Conservation (phyloP, 352 stramenopile genomes). For the Phytophthora agathidicida region DNA sequence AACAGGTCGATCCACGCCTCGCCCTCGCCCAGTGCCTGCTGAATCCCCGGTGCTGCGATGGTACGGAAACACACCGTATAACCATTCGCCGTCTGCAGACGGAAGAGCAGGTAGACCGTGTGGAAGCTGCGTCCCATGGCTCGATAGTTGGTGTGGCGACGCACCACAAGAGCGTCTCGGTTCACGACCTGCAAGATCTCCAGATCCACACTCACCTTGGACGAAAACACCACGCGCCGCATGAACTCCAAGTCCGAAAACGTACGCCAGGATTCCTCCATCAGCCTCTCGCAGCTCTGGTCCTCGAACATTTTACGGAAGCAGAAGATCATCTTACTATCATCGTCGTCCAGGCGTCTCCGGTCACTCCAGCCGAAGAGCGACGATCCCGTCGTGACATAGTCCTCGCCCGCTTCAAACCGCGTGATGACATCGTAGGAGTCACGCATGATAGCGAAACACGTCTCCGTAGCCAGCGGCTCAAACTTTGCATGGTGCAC, state of each 20-base stretch:
- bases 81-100: slow-evolving; percentile 50
- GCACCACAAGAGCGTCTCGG: slow-evolving; percentile 58
- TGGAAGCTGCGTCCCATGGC: slow-evolving; percentile 60
- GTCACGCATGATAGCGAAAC: slow-evolving; percentile 60
- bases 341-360: slow-evolving; percentile 45
- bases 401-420: slow-evolving; percentile 54
- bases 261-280: slow-evolving; percentile 54
- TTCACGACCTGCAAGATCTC: slow-evolving; percentile 56
- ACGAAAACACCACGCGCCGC: slow-evolving; percentile 54
- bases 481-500: slow-evolving; percentile 43
- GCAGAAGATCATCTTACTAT: slow-evolving; percentile 59
- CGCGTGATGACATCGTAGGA: slow-evolving; percentile 57
- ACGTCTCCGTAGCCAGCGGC: slow-evolving; percentile 30
- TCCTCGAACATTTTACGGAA: slow-evolving; percentile 60
- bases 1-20: slow-evolving; percentile 74
- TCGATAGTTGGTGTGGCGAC: slow-evolving; percentile 59
- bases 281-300: slow-evolving; percentile 38
- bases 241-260: slow-evolving; percentile 42
- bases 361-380: slow-evolving; percentile 71
- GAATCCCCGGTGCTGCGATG: slow-evolving; percentile 55
- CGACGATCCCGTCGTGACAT: slow-evolving; percentile 51
- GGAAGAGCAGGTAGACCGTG: slow-evolving; percentile 77
- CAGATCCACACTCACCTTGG: slow-evolving; percentile 49
- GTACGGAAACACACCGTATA: slow-evolving; percentile 76
- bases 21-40: slow-evolving; percentile 50